Evolutionary conservation across 305 asterid genomes (phyloP).

Genomic region (Solanum hybrid): DNA sequence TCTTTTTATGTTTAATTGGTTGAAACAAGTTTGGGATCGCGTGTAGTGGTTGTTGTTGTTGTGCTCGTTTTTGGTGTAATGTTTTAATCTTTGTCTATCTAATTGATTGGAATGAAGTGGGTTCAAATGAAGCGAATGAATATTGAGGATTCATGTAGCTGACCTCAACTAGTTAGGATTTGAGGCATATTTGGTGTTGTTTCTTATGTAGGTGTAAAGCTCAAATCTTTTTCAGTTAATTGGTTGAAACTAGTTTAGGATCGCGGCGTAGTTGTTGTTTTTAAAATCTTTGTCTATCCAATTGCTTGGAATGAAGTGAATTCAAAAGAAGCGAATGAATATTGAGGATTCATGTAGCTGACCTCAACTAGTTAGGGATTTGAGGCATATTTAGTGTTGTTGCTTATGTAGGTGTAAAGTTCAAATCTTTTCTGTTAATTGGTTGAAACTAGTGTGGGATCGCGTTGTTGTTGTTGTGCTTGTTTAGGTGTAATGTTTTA

Average conservation of each 20-base stretch:
- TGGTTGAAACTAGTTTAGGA: not conserved
- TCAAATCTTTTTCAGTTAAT: not conserved
- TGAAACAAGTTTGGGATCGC: not conserved
- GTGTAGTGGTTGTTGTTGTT: not conserved
- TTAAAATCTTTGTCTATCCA: not conserved
- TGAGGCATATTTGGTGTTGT: not conserved
- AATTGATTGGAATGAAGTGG: not conserved
- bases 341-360: not conserved
- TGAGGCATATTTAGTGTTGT: not conserved
- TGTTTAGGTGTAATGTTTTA: not conserved
- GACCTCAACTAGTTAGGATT: not conserved
- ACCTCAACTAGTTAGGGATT: not conserved
- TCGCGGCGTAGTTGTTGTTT: not conserved
- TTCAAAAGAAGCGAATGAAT: not conserved
- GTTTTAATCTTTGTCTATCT: not conserved
- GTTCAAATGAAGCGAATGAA: not conserved
- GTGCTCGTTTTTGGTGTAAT: not conserved
- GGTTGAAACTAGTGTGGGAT: not conserved
- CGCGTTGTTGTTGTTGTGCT: not conserved
- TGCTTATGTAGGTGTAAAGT: not conserved
- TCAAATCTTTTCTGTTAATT: not conserved
- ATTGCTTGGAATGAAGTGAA: not conserved
- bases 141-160: not conserved
- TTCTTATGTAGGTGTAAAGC: not conserved
- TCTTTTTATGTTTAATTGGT: not conserved